Percentiles rank a stretch among this genome's conserved stretches.
Evolutionary conservation across 1,284 basidiomycete species (phyloP).

Genomic region (Ustilago nuda): DNA sequence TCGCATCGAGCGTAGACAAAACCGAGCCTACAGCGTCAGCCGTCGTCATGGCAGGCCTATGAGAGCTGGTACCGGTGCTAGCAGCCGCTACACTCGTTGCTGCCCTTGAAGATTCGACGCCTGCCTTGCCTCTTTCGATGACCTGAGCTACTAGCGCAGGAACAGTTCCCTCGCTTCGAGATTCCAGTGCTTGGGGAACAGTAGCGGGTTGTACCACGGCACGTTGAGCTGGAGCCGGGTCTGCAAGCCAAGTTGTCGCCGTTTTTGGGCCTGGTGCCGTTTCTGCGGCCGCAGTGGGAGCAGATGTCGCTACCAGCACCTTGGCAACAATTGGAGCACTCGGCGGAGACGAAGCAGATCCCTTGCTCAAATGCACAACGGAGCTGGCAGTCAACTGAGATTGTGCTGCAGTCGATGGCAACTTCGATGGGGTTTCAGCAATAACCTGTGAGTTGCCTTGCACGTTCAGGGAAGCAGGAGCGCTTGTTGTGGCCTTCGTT

Average conservation of each 20-base stretch:
- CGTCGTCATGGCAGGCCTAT: not conserved
- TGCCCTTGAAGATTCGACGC: not conserved
- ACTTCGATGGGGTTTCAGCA: not conserved
- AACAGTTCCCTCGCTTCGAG: not conserved
- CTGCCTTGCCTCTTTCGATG: not conserved
- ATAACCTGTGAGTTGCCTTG: not conserved
- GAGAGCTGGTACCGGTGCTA: slow-evolving; percentile 1
- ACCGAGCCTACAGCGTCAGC: not conserved
- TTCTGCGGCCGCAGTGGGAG: not conserved
- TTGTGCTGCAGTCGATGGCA: not conserved
- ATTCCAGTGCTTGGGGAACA: not conserved
- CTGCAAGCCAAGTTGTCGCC: not conserved
- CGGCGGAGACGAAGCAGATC: not conserved
- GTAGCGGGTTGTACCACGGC: not conserved
- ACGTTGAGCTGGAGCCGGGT: not conserved
- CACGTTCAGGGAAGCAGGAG: not conserved
- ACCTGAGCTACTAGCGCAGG: not conserved
- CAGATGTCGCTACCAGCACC: not conserved
- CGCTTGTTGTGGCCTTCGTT: not conserved
- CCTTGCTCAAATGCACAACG: not conserved
- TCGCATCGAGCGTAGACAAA: slow-evolving; percentile 14
- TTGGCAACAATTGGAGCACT: slow-evolving; percentile 1
- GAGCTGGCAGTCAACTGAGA: not conserved
- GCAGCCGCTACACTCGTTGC: slow-evolving; percentile 15
- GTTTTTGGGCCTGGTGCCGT: not conserved